A percentile compares a stretch with the other conserved stretches of the same genome.
These are phyloP conservation scores for Pseudogymnoascus sp. DNA, from an alignment of 2,329 filamentous ascomycete species.

Conservation along the genomic window DNA sequence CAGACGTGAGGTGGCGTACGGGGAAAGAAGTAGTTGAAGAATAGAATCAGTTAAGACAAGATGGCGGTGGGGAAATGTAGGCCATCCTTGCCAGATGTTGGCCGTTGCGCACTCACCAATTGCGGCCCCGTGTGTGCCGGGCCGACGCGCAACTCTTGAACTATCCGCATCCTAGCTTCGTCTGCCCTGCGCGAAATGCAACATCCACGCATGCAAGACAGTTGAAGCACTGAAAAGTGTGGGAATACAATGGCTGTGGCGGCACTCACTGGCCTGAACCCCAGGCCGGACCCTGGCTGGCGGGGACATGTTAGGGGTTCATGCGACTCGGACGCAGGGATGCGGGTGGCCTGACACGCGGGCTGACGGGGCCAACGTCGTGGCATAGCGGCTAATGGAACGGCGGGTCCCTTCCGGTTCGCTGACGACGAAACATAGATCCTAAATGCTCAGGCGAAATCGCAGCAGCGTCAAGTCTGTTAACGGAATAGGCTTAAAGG, in stretches of 20 bases:
- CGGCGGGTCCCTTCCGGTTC: conserved; percentile 1
- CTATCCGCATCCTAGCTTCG: neutral
- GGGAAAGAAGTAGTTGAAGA: neutral
- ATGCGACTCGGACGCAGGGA: neutral
- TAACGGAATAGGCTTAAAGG: neutral
- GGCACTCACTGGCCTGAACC: neutral
- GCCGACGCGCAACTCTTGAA: neutral
- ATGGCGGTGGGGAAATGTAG: neutral
- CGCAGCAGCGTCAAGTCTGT: neutral
- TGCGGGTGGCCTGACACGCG: neutral
- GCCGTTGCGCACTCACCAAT: neutral
- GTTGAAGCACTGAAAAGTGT: neutral
- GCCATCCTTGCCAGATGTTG: neutral
- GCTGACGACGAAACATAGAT: neutral
- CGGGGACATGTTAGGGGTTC: neutral
- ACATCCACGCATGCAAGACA: neutral
- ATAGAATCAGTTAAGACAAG: neutral
- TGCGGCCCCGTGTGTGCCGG: neutral
- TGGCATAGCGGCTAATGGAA: conserved; percentile 1
- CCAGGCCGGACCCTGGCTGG: neutral
- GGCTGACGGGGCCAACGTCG: neutral
- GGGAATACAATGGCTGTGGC: neutral
- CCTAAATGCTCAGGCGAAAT: neutral
- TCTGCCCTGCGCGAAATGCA: neutral
- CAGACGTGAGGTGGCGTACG: neutral